phyloP scores from a whole-genome alignment of 192 early-diverging fungal genomes.

The Paraglomus brasilianum region DNA sequence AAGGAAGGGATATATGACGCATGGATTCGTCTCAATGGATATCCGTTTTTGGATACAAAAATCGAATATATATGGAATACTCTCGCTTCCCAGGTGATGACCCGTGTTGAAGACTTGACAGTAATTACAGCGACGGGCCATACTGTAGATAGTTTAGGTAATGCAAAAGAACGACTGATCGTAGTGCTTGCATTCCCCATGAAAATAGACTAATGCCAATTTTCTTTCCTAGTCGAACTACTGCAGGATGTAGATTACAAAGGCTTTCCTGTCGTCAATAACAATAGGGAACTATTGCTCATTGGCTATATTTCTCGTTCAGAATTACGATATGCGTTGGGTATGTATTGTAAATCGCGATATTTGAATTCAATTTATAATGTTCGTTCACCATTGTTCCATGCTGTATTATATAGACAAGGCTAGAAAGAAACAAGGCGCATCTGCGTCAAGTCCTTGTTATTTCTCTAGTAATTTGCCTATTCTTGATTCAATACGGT shows the following conservation, averaged over 20 bases:
- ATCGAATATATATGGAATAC: slow-evolving; percentile 55
- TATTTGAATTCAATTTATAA: neutral
- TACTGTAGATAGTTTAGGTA: slow-evolving; percentile 43
- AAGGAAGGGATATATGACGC: slow-evolving; percentile 67
- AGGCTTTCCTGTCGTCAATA: slow-evolving; percentile 74
- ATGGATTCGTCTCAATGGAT: slow-evolving; percentile 56
- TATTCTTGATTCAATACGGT: slow-evolving; percentile 33
- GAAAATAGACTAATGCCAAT: neutral
- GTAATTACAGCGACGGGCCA: slow-evolving; percentile 50
- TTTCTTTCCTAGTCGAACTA: slow-evolving; percentile 28
- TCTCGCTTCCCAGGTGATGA: slow-evolving; percentile 61
- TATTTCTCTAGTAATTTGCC: slow-evolving; percentile 40
- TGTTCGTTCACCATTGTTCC: neutral
- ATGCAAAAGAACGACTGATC: neutral
- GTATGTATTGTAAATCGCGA: slow-evolving; percentile 8
- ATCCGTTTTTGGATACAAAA: slow-evolving; percentile 66
- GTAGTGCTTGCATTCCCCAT: neutral
- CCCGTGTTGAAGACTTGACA: slow-evolving; percentile 56
- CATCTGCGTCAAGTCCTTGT: slow-evolving; percentile 26
- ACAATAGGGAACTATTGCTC: slow-evolving; percentile 54
- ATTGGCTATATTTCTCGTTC: slow-evolving; percentile 71
- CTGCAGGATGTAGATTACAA: slow-evolving; percentile 59
- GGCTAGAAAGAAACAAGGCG: slow-evolving; percentile 36
- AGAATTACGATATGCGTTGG: slow-evolving; percentile 53
- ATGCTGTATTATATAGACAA: slow-evolving; percentile 32